Conservation (phyloP, 768 basidiomycete genomes). For the Nidula microcarpa region DNA sequence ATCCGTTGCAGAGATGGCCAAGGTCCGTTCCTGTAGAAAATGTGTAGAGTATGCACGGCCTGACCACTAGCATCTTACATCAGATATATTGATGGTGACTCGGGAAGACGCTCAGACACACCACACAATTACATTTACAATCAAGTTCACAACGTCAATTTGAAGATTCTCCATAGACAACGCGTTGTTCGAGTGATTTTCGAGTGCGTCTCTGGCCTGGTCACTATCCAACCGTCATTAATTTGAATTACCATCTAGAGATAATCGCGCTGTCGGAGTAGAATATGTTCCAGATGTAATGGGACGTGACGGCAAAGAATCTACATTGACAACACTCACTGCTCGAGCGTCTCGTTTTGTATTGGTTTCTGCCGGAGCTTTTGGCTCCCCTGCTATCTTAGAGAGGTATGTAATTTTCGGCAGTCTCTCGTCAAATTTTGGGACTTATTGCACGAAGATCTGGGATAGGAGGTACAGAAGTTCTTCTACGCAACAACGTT, state of each 20-base stretch:
- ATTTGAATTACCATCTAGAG: constrained; percentile 19
- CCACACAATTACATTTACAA: constrained; percentile 52
- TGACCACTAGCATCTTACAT: neutral
- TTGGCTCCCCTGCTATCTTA: constrained; percentile 54
- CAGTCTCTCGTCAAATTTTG: neutral
- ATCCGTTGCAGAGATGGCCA: constrained; percentile 41
- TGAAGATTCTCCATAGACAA: constrained; percentile 34
- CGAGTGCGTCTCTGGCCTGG: constrained; percentile 27
- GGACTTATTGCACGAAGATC: constrained; percentile 32
- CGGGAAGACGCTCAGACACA: constrained; percentile 54
- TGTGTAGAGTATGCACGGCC: too few species aligned
- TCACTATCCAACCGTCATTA: neutral
- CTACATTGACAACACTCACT: constrained; percentile 11
- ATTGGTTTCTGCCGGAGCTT: constrained; percentile 48
- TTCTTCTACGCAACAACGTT: constrained; percentile 48
- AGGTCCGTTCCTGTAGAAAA: constrained; percentile 32
- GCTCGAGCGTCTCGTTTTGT: constrained; percentile 41
- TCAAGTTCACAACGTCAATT: constrained; percentile 36
- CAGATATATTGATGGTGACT: constrained; percentile 52
- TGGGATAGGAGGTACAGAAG: constrained; percentile 56
- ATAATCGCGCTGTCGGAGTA: constrained; percentile 44
- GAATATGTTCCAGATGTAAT: constrained; percentile 41
- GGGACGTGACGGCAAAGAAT: constrained; percentile 15
- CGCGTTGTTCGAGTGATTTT: constrained; percentile 47
- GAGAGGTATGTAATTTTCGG: constrained; percentile 32